Evolutionary conservation across 106 monocot species (phyloP).

Genomic region (Chionographis japonica): DNA sequence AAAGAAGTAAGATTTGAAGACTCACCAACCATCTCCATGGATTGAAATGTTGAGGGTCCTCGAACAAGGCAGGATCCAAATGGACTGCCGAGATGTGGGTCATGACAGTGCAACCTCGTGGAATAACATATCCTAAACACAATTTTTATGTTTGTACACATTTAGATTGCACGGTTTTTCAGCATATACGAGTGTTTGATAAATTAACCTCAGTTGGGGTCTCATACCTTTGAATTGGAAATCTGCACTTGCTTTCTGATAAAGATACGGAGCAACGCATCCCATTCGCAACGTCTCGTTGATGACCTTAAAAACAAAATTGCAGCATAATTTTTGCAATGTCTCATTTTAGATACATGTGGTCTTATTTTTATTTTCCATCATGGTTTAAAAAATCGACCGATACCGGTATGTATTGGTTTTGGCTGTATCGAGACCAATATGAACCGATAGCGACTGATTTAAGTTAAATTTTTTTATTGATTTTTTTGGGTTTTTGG

Average conservation of each 20-base stretch:
- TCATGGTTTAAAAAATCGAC: too few species aligned
- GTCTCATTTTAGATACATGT: too few species aligned
- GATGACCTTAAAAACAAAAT: conserved; percentile 1
- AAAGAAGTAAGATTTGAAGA: not conserved
- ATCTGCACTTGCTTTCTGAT: not conserved
- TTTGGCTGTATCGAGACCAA: too few species aligned
- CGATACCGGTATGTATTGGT: too few species aligned
- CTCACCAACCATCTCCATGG: conserved; percentile 10
- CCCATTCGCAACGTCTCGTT: conserved; percentile 8
- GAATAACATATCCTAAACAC: conserved; percentile 2
- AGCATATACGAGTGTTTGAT: too few species aligned
- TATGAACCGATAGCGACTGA: too few species aligned
- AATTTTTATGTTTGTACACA: not conserved
- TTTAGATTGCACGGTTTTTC: too few species aligned
- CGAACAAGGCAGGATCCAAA: conserved; percentile 6
- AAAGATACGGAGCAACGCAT: not conserved
- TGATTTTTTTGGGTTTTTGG: too few species aligned
- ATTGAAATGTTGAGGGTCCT: conserved; percentile 2
- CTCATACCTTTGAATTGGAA: conserved; percentile 8
- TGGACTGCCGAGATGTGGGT: not conserved
- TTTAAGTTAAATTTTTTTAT: too few species aligned
- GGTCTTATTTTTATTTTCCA: too few species aligned
- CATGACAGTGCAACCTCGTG: not conserved
- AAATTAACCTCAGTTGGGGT: too few species aligned
- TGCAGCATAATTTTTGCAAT: too few species aligned